Base-by-base conservation (phyloP, 306 rosid genomes). In the Aeschynomene evenia region DNA sequence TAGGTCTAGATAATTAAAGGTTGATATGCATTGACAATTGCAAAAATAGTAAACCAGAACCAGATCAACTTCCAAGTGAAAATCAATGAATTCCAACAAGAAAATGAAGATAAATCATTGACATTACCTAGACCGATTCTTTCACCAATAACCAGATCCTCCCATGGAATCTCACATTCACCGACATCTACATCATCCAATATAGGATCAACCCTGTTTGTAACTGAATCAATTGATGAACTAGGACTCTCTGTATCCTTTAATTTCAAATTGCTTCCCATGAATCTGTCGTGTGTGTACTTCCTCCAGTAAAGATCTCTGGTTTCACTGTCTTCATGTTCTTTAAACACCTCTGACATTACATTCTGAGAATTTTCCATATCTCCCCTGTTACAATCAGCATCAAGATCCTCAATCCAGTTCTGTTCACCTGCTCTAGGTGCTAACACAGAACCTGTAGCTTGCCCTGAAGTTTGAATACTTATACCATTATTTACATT, bases 131-230 rank as follows among this genome's bases (percentile, higher is more conserved):
- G 80, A 36, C 97, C 99, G 83, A 95, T 91, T 77, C 99, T 89
- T 81, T 91, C 97, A 72, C 97, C 96, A 84, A 91, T 68, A 78
- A 78, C 83, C 73, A 95, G 91, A 76, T 91, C 92, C 74, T 91
- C 99, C 99, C 99, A 95, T 5, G 87, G 91, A 78, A 95, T 87
- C 86, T 95, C 99, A 65, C 97, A 84, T 84, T 95, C 89, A 60
- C 96, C 88, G 14, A 95, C 97, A 69, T 91, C 96, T 61, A 86
- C 97, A 73, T 91, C 97, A 53, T 95, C 97, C 83, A 89, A 86
- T 65, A 89, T 82, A 77, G 82, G 84, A 75, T 84, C 95, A 55
- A 75, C 73, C 85, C 88, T 91, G 68, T 73, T 91, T 56, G 80
- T 42, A 42, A 63, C 62, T 67, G 85, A 83, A 74, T 80, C 85